phyloP scores from a whole-genome alignment of 257 asterid genomes.

The Solanum arcanum region DNA sequence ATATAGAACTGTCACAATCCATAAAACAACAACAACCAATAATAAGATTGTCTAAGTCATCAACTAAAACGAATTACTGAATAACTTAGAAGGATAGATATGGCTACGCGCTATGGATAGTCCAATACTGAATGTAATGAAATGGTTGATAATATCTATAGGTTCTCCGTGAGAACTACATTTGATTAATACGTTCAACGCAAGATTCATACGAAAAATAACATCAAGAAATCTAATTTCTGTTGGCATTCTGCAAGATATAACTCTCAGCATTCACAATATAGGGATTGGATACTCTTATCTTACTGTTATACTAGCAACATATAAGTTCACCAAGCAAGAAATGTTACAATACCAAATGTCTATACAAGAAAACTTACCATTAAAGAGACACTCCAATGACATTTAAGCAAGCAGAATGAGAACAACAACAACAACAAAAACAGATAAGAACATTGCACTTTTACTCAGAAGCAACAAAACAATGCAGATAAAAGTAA shows the following conservation, averaged over 20 bases:
- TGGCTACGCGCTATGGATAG: neutral
- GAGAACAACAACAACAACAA: too few species aligned
- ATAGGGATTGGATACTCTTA: neutral
- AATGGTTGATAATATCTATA: neutral
- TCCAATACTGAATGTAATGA: neutral
- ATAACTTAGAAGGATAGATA: neutral
- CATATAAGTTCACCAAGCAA: neutral
- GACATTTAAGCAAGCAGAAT: neutral
- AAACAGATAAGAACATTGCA: neutral
- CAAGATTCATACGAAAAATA: neutral
- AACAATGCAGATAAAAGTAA: neutral
- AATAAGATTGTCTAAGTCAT: neutral
- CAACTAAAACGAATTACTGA: neutral
- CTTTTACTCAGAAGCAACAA: neutral
- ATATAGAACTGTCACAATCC: neutral
- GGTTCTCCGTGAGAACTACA: neutral
- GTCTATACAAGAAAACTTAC: neutral
- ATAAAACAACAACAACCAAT: neutral
- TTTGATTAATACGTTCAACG: neutral
- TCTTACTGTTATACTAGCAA: neutral
- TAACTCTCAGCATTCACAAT: neutral
- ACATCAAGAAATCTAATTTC: neutral
- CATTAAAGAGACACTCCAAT: neutral
- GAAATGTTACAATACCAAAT: neutral
- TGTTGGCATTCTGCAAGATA: neutral